Evolutionary conservation across 148 eudicot species (phyloP).

Genomic region (Vaccinium myrtillus): DNA sequence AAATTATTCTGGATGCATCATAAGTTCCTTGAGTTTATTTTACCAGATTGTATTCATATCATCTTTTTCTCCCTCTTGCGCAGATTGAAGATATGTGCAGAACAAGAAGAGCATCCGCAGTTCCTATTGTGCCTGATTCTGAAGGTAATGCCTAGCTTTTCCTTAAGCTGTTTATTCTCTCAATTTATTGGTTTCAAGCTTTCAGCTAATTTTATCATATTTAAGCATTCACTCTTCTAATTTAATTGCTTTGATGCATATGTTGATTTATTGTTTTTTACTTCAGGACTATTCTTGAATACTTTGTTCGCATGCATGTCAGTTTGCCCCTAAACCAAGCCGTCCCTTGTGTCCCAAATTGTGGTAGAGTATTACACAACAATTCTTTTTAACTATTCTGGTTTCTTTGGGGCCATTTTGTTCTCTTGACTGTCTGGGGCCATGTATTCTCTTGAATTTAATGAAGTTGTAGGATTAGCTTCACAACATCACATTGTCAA

Average conservation of each 20-base stretch:
- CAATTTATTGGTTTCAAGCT: background rate
- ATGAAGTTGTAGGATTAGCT: no score
- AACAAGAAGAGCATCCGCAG: slow-evolving; percentile 56
- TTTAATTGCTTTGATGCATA: background rate
- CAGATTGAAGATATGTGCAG: slow-evolving; percentile 91
- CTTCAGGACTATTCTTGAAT: background rate
- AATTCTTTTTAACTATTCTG: background rate
- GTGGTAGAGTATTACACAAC: background rate
- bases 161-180: background rate
- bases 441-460: no score
- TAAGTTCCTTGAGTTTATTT: background rate
- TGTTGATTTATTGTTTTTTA: background rate
- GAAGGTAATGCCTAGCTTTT: slow-evolving; percentile 50
- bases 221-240: slow-evolving; percentile 9
- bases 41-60: background rate
- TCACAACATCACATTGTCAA: no score
- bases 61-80: slow-evolving; percentile 16
- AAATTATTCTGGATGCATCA: background rate
- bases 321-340: slow-evolving; percentile 5
- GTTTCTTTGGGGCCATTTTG: no score
- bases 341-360: no score
- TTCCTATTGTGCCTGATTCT: slow-evolving; percentile 87
- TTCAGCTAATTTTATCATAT: background rate
- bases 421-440: no score
- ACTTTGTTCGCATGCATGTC: background rate